Conservation (phyloP, 306 rosid species). For the Leucaena leucocephala region DNA sequence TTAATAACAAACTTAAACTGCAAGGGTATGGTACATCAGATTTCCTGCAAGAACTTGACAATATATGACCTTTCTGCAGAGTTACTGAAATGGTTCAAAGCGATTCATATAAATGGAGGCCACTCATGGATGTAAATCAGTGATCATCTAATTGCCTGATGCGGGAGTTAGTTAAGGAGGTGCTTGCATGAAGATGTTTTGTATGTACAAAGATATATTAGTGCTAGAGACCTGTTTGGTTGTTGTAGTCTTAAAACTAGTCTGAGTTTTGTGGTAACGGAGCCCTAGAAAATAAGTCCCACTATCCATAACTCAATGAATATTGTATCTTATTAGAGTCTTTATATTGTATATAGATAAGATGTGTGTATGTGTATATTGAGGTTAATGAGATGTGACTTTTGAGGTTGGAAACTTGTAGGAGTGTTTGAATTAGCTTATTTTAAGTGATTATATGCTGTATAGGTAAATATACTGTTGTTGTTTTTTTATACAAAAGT, state of each 20-base stretch:
- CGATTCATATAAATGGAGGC: background rate
- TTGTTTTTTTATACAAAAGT: too few species aligned
- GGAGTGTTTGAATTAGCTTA: too few species aligned
- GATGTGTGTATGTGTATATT: background rate
- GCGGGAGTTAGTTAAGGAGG: background rate
- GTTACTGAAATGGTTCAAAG: slow-evolving; percentile 8
- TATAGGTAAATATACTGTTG: too few species aligned
- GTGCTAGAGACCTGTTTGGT: background rate
- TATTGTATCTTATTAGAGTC: background rate
- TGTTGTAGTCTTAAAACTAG: background rate
- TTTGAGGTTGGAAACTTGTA: slow-evolving; percentile 2
- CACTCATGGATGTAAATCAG: background rate
- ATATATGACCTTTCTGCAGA: background rate
- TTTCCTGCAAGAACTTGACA: slow-evolving; percentile 9
- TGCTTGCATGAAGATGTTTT: background rate
- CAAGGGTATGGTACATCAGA: background rate
- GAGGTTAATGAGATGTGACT: background rate
- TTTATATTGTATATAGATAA: background rate
- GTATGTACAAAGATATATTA: slow-evolving; percentile 6
- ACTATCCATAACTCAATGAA: background rate
- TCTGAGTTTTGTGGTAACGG: background rate
- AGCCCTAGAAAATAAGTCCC: background rate
- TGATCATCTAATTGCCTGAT: background rate
- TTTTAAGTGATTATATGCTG: too few species aligned
- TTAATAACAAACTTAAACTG: background rate